Percentiles rank a stretch among this genome's conserved stretches.
phyloP scores from a whole-genome alignment of 345 rosid species.

The Adansonia digitata region DNA sequence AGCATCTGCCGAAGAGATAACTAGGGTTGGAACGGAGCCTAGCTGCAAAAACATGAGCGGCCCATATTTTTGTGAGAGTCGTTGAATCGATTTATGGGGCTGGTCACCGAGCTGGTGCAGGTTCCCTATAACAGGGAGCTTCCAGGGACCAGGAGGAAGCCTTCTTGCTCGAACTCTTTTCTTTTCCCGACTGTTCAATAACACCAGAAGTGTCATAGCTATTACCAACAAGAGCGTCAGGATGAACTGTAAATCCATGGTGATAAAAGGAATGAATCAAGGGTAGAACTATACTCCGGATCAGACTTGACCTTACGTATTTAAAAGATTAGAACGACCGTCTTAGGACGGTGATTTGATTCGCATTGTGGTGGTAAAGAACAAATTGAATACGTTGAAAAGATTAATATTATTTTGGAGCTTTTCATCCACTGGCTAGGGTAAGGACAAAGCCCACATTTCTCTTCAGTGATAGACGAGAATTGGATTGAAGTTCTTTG shows the following conservation, averaged over 20 bases:
- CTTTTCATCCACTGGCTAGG: no score
- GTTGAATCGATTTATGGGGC: constrained; percentile 28
- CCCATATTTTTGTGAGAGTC: constrained; percentile 32
- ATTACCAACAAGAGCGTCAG: neutral
- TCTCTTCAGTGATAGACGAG: no score
- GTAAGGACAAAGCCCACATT: no score
- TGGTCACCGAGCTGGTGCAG: constrained; percentile 27
- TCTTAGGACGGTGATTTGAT: no score
- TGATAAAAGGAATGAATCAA: neutral
- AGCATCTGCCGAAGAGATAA: constrained; percentile 35
- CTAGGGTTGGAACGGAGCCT: constrained; percentile 33
- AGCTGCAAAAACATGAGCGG: constrained; percentile 40
- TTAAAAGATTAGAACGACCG: neutral
- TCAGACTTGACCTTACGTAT: no score
- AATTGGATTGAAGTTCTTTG: no score
- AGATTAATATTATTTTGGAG: no score
- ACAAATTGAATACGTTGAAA: no score
- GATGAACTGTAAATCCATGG: neutral
- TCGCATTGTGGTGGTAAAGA: no score
- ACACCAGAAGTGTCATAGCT: neutral
- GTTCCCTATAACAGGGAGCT: constrained; percentile 41
- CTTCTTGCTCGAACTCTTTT: neutral
- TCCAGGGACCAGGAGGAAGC: constrained; percentile 38
- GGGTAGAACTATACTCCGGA: no score
- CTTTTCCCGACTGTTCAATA: neutral